phyloP scores from a whole-genome alignment of 306 rosid genomes.

The Prunus kanzakura region DNA sequence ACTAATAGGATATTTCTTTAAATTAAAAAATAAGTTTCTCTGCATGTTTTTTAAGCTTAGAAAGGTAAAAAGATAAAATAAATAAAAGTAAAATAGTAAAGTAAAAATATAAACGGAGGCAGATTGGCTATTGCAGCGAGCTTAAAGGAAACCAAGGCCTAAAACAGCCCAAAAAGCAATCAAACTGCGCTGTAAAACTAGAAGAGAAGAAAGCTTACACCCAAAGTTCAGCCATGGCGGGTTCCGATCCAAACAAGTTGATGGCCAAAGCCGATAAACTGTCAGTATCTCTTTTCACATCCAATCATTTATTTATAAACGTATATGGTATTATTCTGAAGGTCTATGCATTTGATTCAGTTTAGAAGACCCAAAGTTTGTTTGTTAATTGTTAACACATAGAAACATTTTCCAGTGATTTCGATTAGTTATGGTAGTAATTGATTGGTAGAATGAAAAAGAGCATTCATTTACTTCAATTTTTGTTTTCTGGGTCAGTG shows the following conservation, averaged over 20 bases:
- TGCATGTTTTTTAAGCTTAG: no score
- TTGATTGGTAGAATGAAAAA: not conserved
- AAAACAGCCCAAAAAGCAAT: not conserved
- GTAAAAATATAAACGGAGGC: not conserved
- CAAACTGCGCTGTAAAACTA: not conserved
- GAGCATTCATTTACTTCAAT: not conserved
- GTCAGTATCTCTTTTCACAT: constrained; percentile 31
- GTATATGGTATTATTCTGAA: not conserved
- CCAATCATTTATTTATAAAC: not conserved
- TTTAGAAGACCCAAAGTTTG: not conserved
- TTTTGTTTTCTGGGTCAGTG: not conserved
- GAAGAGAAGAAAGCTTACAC: not conserved
- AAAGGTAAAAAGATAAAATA: no score
- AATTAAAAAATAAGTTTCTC: no score
- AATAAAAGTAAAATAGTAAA: no score
- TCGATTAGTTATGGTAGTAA: not conserved
- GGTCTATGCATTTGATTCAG: not conserved
- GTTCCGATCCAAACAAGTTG: constrained; percentile 70
- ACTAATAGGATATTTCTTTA: no score
- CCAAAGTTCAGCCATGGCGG: constrained; percentile 41
- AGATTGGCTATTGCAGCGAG: constrained; percentile 3
- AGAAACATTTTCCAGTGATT: not conserved
- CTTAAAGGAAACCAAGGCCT: not conserved
- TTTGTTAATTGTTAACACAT: not conserved
- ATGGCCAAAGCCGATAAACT: constrained; percentile 71